Evolutionary conservation across 2,329 filamentous ascomycete genomes (phyloP).

Genomic region (Pseudogymnoascus sp.): DNA sequence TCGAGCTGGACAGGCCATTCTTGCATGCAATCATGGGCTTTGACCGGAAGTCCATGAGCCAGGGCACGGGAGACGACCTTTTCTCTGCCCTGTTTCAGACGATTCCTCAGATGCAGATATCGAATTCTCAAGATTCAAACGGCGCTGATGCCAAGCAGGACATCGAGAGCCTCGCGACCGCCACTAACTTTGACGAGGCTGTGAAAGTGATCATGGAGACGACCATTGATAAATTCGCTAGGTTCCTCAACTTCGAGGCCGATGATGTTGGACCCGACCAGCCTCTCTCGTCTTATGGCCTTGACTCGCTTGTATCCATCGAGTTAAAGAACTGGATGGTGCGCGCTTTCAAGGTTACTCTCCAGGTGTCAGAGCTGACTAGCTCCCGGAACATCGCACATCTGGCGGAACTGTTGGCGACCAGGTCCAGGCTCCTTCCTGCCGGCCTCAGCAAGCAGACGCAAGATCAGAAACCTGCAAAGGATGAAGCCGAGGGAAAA

Average conservation of each 20-base stretch:
- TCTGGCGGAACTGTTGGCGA: slow-evolving; percentile 21
- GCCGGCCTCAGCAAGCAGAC: neutral
- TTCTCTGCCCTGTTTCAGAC: slow-evolving; percentile 16
- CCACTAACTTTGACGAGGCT: neutral
- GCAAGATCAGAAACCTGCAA: neutral
- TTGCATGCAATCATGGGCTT: slow-evolving; percentile 17
- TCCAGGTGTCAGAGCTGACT: slow-evolving; percentile 26
- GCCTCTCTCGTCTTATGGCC: slow-evolving; percentile 9
- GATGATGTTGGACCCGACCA: slow-evolving; percentile 4
- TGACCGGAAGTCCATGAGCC: slow-evolving; percentile 16
- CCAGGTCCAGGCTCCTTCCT: slow-evolving; percentile 21
- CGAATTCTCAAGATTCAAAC: neutral
- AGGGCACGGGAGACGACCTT: slow-evolving; percentile 15
- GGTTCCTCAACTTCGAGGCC: slow-evolving; percentile 21
- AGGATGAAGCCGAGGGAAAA: neutral
- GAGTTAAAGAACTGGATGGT: slow-evolving; percentile 17
- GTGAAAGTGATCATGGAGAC: neutral
- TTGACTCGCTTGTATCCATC: slow-evolving; percentile 17
- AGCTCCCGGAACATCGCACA: slow-evolving; percentile 20
- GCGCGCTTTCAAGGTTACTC: slow-evolving; percentile 18
- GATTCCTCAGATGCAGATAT: neutral
- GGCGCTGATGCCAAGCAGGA: neutral
- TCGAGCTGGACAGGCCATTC: slow-evolving; percentile 14
- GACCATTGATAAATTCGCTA: slow-evolving; percentile 15
- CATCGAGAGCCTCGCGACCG: neutral